Base-by-base conservation (phyloP, 73 alveolate species). In the Symbiodinium pilosum region DNA sequence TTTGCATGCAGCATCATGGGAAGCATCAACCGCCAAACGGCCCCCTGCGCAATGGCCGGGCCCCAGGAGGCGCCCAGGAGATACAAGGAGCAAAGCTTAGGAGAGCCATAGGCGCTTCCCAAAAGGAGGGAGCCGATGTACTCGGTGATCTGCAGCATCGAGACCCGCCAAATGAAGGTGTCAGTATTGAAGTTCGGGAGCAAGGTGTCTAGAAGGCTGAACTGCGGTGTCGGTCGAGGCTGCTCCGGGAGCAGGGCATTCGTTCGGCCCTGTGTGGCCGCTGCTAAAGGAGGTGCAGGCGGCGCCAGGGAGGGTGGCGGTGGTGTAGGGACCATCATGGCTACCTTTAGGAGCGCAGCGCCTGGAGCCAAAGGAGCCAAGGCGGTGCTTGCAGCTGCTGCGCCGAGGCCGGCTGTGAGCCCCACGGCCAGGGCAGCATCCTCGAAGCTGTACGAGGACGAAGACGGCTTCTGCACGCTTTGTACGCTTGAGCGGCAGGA, bases 1-100 rank as follows among this genome's bases (percentile, higher is more conserved):
- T 91, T 91, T 14, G 97, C 98, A 43, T 93, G 98, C 51, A 93
- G 39, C 98, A 93, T 93, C 98, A 93, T 93, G 64, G 98, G 98
- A 6, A 93, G 68, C 93, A 93, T 77, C 71, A 93, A 68, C 77
- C 98, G 98, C 98, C 98, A 93, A 59, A 93, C 91, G 21, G 98
- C 98, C 52, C 98, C 98, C 68, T 81, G 91, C 32, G 98, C 98
- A 44, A 93, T 73, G 64, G 98, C 98, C 11, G 98, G 98, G 69
- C 98, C 98, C 98, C 98, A 93, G 32, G 98, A 93, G 91, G 98
- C 98, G 44, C 98, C 98, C 98, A 93, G 69, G 52, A 73, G 59
- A 84, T 93, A 93, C 98, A 93, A 28, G 36, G 92, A 73, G 93
- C 98, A 93, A 38, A 81, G 98, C 84, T 73, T 93, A 26, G 98